Base-by-base conservation (phyloP, 495 filamentous ascomycete species). In the Eremomyces bilateralis region DNA sequence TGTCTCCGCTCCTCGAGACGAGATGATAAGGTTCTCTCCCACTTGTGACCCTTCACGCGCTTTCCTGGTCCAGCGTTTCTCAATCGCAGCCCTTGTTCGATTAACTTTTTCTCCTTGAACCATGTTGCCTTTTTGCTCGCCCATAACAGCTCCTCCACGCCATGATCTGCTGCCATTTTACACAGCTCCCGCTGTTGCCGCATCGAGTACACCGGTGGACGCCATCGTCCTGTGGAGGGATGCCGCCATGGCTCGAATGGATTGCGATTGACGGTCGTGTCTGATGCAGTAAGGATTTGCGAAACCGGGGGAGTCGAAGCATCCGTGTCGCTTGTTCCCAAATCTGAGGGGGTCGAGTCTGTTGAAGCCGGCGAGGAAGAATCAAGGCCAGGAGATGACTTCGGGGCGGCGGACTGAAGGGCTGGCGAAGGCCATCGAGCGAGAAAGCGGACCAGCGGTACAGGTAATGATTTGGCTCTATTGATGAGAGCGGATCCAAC, bases 31-130 rank as follows among this genome's bases (percentile, higher is more conserved):
- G 73, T 79, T 54, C 88, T 69, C 65, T 97, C 88, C 71, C 80
- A 80, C 51, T 67, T 64, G 57, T 94, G 80, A 48, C 88, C 88
- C 71, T 93, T 94, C 44, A 92, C 83, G 53, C 67, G 71, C 62
- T 90, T 68, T n/a, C 82, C 83, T 40, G 80, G 67, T 62, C 85
- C 80, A 13, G 88, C 93, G 44, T 83, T 80, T 66, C 78, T 88
- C 42, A 92, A 71, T 29, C 69, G 59, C 44, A 90, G 50, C 20
- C 81, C 83, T 35, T 71, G 58, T 60, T 84, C 75, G 29, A 71
- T 63, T 34, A 72, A 59, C 50, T 65, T 66, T 50, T 57, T 57
- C 45, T 73, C 57, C 54, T 70, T 71, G 50, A 62, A 69, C 38
- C 71, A 72, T 3, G 77, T 73, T 38, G 71, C 67, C 64, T 97